These are phyloP conservation scores for Starmerella scarabaei DNA, from an alignment of 805 yeast genomes.

Conservation along the genomic window DNA sequence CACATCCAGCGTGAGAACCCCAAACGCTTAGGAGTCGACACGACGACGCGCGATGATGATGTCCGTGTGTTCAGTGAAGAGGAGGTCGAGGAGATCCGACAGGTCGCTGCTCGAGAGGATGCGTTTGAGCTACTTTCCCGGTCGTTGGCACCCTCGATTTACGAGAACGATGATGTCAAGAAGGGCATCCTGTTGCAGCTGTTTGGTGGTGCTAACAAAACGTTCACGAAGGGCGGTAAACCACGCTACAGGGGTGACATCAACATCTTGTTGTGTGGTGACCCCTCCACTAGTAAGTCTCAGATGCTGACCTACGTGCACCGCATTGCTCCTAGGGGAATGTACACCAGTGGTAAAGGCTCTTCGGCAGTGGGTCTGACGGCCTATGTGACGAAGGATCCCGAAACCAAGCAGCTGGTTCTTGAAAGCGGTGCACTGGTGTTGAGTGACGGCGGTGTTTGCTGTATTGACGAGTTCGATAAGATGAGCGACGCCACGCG, in stretches of 20 bases:
- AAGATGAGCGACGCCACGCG: conserved; percentile 92
- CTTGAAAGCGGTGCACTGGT: conserved; percentile 94
- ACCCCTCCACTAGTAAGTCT: conserved; percentile 95
- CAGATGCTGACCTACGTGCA: conserved; percentile 91
- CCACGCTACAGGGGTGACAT: conserved; percentile 87
- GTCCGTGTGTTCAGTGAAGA: conserved; percentile 52
- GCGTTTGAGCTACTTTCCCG: conserved; percentile 75
- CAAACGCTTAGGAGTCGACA: conserved; percentile 68
- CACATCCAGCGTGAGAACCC: conserved; percentile 80
- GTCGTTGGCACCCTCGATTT: conserved; percentile 93
- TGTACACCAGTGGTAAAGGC: conserved; percentile 96
- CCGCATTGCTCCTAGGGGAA: conserved; percentile 94
- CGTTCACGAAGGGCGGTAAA: conserved; percentile 71
- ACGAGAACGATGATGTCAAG: conserved; percentile 91
- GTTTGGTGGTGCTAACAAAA: conserved; percentile 91
- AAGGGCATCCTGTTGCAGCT: conserved; percentile 86
- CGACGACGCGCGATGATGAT: conserved; percentile 48
- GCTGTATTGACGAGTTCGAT: conserved; percentile 98
- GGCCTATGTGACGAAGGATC: conserved; percentile 89
- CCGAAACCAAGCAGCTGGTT: conserved; percentile 85
- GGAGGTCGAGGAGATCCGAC: conserved; percentile 53
- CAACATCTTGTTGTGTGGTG: conserved; percentile 86
- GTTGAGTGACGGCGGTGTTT: conserved; percentile 92
- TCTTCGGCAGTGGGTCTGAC: conserved; percentile 98
- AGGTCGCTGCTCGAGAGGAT: conserved; percentile 55